A percentile compares a stretch with the other conserved stretches of the same genome.
These are phyloP conservation scores for Saturnispora bothae DNA, from an alignment of 805 yeast species.

Conservation along the genomic window DNA sequence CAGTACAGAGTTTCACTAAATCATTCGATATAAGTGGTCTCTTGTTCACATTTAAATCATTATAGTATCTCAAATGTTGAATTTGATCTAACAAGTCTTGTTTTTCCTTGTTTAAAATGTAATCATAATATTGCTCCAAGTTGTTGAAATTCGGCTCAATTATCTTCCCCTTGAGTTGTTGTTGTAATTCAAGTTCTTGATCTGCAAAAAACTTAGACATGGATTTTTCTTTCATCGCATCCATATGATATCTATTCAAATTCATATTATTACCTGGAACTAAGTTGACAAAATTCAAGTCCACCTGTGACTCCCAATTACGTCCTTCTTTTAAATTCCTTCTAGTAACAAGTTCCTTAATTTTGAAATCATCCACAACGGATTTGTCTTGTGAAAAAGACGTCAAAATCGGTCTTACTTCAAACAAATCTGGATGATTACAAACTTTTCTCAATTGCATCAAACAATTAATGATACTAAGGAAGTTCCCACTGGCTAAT, in stretches of 20 bases:
- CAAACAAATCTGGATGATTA: conserved; percentile 85
- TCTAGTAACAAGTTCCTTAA: conserved; percentile 31
- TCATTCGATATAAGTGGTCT: conserved; percentile 62
- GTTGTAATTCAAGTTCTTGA: conserved; percentile 34
- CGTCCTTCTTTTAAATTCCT: conserved; percentile 17
- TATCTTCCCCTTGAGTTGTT: conserved; percentile 23
- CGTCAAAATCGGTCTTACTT: conserved; percentile 88
- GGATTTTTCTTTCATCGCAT: conserved; percentile 33
- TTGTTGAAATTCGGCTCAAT: conserved; percentile 27
- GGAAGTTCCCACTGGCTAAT: conserved; percentile 84
- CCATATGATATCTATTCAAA: conserved; percentile 28
- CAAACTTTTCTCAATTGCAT: conserved; percentile 97
- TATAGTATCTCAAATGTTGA: conserved; percentile 50
- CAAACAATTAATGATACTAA: conserved; percentile 90
- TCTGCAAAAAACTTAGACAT: conserved; percentile 36
- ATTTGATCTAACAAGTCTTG: conserved; percentile 40
- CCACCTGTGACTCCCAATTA: conserved; percentile 20
- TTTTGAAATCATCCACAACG: conserved; percentile 40
- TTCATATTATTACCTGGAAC: conserved; percentile 26
- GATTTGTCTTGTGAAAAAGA: conserved; percentile 69
- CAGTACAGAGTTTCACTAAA: conserved; percentile 26
- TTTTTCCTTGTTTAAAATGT: conserved; percentile 42
- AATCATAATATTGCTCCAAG: conserved; percentile 50
- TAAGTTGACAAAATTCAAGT: conserved; percentile 52
- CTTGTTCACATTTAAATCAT: conserved; percentile 52